Evolutionary conservation across 2,329 filamentous ascomycete genomes (phyloP).

Genomic region (Moelleriella libera): DNA sequence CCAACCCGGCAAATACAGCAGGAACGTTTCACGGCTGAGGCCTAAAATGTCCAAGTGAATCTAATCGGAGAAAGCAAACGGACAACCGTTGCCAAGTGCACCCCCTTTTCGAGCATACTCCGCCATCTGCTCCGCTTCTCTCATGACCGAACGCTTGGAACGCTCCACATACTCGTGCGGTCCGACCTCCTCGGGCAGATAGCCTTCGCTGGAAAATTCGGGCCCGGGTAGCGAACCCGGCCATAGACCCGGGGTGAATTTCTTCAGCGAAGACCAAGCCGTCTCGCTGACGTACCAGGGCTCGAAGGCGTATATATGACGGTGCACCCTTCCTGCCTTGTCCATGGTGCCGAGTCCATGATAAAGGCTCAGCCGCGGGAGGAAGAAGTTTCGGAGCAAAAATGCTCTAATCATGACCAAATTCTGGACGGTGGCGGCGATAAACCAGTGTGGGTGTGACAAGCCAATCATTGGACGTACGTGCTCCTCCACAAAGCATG

Average conservation of each 20-base stretch:
- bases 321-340: neutral
- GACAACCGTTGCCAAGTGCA: neutral
- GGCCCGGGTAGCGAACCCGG: neutral
- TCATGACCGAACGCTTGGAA: neutral
- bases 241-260: neutral
- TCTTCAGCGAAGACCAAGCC: neutral
- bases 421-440: neutral
- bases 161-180: neutral
- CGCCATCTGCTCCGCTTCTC: neutral
- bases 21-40: no score
- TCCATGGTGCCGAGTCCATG: neutral
- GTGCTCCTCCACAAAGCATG: neutral
- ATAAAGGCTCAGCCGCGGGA: neutral
- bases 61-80: neutral
- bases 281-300: neutral
- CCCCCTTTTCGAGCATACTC: neutral
- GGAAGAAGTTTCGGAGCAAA: neutral
- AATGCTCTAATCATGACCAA: neutral
- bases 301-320: neutral
- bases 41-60: neutral
- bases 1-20: no score
- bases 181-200: neutral
- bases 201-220: neutral
- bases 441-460: neutral
- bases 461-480: neutral